A percentile compares a stretch with the other conserved stretches of the same genome.
phyloP scores from a whole-genome alignment of 1,139 yeast genomes.

The Suhomyces bolitotheri region DNA sequence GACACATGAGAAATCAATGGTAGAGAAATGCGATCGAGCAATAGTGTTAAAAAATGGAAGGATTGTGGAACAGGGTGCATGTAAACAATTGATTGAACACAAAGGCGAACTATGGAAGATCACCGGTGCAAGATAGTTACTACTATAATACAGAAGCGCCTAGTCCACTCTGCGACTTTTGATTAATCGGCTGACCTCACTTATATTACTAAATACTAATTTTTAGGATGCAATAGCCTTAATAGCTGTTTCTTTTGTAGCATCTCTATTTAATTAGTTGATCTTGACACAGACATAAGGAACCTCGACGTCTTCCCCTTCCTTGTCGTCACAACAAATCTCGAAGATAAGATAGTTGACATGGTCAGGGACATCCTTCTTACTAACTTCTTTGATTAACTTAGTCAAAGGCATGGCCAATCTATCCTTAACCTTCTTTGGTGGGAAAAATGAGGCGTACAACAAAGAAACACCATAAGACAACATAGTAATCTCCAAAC shows the following conservation, averaged over 20 bases:
- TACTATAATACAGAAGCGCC: too few relatives aligned
- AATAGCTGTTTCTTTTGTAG: too few relatives aligned
- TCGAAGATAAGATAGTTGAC: slow-evolving; percentile 80
- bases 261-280: too few relatives aligned
- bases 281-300: slow-evolving; percentile 72
- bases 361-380: slow-evolving; percentile 77
- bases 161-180: too few relatives aligned
- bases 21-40: slow-evolving; percentile 48
- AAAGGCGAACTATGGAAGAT: slow-evolving; percentile 22
- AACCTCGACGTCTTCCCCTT: slow-evolving; percentile 94
- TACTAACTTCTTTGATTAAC: slow-evolving; percentile 77
- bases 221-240: too few relatives aligned
- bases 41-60: slow-evolving; percentile 47
- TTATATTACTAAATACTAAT: too few relatives aligned
- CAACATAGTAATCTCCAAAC: slow-evolving; percentile 84
- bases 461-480: slow-evolving; percentile 87
- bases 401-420: slow-evolving; percentile 65
- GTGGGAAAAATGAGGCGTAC: slow-evolving; percentile 93
- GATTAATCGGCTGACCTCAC: too few relatives aligned
- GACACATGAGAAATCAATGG: slow-evolving; percentile 62
- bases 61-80: slow-evolving; percentile 31
- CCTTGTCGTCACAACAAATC: slow-evolving; percentile 86
- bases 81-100: slow-evolving; percentile 12
- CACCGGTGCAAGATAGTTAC: too few relatives aligned
- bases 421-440: slow-evolving; percentile 83